Evolutionary conservation across 768 basidiomycete species (phyloP).

Genomic region (Calvatia gigantea): DNA sequence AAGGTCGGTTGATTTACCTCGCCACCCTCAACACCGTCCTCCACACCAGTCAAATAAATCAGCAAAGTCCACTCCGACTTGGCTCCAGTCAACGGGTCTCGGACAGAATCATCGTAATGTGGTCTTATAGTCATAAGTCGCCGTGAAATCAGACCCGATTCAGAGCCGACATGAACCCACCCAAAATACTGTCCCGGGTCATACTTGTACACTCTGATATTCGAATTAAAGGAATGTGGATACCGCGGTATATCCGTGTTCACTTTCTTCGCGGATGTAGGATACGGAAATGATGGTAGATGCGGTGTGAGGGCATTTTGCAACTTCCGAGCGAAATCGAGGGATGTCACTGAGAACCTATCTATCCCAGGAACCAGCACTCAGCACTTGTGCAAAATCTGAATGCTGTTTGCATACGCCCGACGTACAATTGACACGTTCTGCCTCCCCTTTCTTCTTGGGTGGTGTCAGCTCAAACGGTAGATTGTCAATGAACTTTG

Average conservation of each 20-base stretch:
- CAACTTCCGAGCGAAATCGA: conserved; percentile 53
- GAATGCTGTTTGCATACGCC: no score
- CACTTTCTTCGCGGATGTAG: conserved; percentile 29
- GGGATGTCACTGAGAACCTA: conserved; percentile 57
- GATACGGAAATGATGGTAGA: conserved; percentile 50
- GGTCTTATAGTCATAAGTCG: conserved; percentile 28
- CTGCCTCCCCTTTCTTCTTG: conserved; percentile 71
- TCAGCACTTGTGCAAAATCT: not conserved
- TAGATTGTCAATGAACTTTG: conserved; percentile 55
- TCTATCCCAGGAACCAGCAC: conserved; percentile 31
- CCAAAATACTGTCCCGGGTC: conserved; percentile 63
- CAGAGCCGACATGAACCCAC: conserved; percentile 21
- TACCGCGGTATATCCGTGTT: conserved; percentile 25
- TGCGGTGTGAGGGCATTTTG: conserved; percentile 50
- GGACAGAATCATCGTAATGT: conserved; percentile 74
- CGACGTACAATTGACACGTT: conserved; percentile 59
- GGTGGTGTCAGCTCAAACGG: conserved; percentile 66
- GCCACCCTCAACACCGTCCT: conserved; percentile 73
- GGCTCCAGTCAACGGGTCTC: conserved; percentile 52
- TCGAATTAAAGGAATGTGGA: conserved; percentile 64
- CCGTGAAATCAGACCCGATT: not conserved
- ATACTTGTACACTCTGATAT: conserved; percentile 74
- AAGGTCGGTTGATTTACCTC: no score
- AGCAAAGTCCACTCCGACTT: conserved; percentile 78
- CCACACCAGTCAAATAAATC: conserved; percentile 66